phyloP scores from a whole-genome alignment of 441 rosid genomes.

The Populus hybrid region DNA sequence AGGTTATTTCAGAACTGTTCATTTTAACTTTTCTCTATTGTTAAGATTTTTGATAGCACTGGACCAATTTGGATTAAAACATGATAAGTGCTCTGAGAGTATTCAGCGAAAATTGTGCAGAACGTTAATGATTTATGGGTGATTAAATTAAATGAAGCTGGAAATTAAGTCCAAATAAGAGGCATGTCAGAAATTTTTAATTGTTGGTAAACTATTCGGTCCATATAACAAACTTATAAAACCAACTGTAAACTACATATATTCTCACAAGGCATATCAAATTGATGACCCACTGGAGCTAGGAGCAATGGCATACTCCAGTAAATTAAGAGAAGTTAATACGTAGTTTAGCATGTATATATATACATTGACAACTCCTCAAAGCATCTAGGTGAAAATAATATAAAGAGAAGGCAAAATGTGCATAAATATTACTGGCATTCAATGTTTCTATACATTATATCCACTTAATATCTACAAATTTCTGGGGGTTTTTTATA shows the following conservation, averaged over 20 bases:
- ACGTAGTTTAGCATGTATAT: background rate
- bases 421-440: background rate
- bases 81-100: background rate
- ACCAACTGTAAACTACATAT: background rate
- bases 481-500: background rate
- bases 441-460: background rate
- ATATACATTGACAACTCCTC: background rate
- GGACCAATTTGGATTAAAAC: background rate
- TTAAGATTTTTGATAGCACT: no score
- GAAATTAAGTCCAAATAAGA: background rate
- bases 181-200: background rate
- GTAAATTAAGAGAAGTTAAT: background rate
- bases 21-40: background rate
- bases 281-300: background rate
- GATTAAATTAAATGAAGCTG: background rate
- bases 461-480: no score
- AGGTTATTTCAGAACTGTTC: background rate
- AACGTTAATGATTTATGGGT: background rate
- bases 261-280: background rate
- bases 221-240: background rate
- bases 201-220: background rate
- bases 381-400: background rate
- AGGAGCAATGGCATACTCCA: background rate
- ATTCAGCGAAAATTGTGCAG: background rate
- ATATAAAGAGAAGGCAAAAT: background rate